Evolutionary conservation across 2,329 filamentous ascomycete species (phyloP).

Genomic region (Penicillium fuscoglaucum): DNA sequence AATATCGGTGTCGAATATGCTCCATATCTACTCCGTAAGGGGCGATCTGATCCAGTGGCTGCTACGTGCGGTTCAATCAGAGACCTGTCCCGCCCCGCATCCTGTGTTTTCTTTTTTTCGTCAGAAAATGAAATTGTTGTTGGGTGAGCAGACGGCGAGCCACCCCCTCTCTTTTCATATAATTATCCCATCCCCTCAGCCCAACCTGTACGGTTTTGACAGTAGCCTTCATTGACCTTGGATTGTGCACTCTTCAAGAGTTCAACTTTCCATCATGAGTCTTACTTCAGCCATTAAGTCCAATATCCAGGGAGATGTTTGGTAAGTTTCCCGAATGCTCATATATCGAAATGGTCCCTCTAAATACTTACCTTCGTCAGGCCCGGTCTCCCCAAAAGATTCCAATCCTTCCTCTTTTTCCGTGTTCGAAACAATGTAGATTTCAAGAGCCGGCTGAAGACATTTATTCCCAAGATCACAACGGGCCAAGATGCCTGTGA

Average conservation of each 20-base stretch:
- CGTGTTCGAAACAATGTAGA: constrained; percentile 6
- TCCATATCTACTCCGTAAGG: neutral
- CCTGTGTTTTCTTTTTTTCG: neutral
- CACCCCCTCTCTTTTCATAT: neutral
- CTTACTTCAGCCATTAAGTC: constrained; percentile 1
- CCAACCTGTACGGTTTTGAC: neutral
- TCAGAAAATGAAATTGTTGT: neutral
- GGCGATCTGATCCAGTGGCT: neutral
- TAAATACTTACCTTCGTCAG: neutral
- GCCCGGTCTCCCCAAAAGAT: constrained; percentile 8
- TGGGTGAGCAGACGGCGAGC: neutral
- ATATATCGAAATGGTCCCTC: neutral
- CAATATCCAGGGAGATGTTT: constrained; percentile 22
- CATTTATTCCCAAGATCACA: constrained; percentile 14
- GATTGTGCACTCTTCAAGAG: neutral
- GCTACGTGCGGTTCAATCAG: neutral
- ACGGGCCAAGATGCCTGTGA: constrained; percentile 10
- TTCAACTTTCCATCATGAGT: constrained; percentile 1
- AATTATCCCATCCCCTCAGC: neutral
- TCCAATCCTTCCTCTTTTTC: constrained; percentile 18
- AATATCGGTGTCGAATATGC: neutral
- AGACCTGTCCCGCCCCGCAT: neutral
- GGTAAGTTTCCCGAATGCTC: constrained; percentile 6
- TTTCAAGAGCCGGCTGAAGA: constrained; percentile 12
- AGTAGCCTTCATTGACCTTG: neutral